Evolutionary conservation across 179 eudicot species (phyloP).

Genomic region (Actinidia arguta): DNA sequence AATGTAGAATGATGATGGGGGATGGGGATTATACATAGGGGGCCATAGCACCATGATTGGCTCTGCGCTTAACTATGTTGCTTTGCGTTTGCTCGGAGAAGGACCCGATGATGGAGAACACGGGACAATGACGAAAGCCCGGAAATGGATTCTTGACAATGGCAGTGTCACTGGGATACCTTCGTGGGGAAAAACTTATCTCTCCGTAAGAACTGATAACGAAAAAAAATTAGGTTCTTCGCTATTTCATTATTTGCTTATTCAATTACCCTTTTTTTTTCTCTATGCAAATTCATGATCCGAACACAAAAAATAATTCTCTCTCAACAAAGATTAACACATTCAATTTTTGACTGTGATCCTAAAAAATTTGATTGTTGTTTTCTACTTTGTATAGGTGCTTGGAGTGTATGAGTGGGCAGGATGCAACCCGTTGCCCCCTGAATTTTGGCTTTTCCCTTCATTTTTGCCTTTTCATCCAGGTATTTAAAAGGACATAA

Average conservation of each 20-base stretch:
- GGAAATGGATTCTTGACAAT: slow-evolving; percentile 48
- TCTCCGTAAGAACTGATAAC: slow-evolving; percentile 29
- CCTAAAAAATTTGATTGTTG: not conserved
- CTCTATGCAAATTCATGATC: too few species aligned
- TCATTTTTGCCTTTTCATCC: slow-evolving; percentile 45
- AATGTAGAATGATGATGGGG: slow-evolving; percentile 45
- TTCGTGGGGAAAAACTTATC: slow-evolving; percentile 52
- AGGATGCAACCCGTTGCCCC: slow-evolving; percentile 48
- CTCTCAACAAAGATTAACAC: too few species aligned
- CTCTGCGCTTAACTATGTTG: slow-evolving; percentile 34
- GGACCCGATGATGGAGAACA: slow-evolving; percentile 33
- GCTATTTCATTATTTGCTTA: not conserved
- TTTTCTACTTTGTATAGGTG: slow-evolving; percentile 23
- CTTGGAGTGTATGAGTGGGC: slow-evolving; percentile 49
- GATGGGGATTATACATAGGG: slow-evolving; percentile 46
- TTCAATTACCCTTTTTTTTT: not conserved
- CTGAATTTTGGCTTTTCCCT: slow-evolving; percentile 47
- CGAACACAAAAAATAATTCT: too few species aligned
- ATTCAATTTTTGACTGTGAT: too few species aligned
- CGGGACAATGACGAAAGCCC: slow-evolving; percentile 27
- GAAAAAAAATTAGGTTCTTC: not conserved
- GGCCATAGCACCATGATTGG: slow-evolving; percentile 47
- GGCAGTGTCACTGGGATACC: slow-evolving; percentile 43
- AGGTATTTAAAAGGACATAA: slow-evolving; percentile 19
- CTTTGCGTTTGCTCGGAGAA: slow-evolving; percentile 32